phyloP scores from a whole-genome alignment of 2,329 filamentous ascomycete genomes.

The Sporothrix inflata region DNA sequence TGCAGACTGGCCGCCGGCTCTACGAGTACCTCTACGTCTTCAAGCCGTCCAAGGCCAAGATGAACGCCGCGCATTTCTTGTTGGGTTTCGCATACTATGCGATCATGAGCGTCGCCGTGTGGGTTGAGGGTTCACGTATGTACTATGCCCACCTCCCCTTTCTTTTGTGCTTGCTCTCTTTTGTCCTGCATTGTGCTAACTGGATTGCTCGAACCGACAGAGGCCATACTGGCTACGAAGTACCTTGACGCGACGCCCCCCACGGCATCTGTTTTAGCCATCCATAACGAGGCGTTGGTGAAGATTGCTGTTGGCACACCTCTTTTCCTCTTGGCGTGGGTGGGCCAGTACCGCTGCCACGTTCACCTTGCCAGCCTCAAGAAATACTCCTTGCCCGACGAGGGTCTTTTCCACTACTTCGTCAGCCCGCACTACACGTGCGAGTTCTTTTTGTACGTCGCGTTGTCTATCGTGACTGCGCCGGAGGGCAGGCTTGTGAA shows the following conservation, averaged over 20 bases:
- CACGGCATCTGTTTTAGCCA: too few species aligned
- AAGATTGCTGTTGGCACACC: conserved; percentile 61
- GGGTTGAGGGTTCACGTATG: conserved; percentile 78
- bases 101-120: conserved; percentile 72
- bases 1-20: conserved; percentile 75
- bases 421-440: conserved; percentile 91
- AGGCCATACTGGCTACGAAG: conserved; percentile 37
- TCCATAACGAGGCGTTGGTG: conserved; percentile 36
- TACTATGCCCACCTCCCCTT: conserved; percentile 56
- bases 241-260: conserved; percentile 31
- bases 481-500: conserved; percentile 70
- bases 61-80: conserved; percentile 85
- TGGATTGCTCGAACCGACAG: conserved; percentile 25
- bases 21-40: conserved; percentile 71
- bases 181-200: neutral
- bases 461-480: conserved; percentile 74
- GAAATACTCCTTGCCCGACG: conserved; percentile 80
- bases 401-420: conserved; percentile 71
- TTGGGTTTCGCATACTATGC: conserved; percentile 79
- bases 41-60: conserved; percentile 70
- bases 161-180: neutral
- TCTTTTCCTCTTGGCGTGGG: conserved; percentile 70
- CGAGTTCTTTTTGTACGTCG: conserved; percentile 81
- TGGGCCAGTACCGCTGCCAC: conserved; percentile 76
- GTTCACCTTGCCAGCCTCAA: conserved; percentile 68